Evolutionary conservation across 1,139 yeast species (phyloP), one percentile per base, ranked within the genome.

Genomic region (Diutina mesorugosa): DNA sequence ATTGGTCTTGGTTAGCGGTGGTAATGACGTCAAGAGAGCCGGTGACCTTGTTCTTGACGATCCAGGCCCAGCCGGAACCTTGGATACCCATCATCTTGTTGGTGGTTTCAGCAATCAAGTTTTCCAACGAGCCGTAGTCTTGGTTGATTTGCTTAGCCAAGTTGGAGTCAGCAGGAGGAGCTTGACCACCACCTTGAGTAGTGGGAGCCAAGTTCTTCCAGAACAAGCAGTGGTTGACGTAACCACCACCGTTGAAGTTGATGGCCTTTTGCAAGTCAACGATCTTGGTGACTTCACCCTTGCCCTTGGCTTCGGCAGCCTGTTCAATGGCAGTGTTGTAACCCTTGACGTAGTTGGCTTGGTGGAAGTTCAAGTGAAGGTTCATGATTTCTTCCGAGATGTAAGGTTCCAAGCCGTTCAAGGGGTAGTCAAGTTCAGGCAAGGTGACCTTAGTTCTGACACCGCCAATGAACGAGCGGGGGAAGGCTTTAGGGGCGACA

Each of bases 31-130:
- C 96, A 67, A 91, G 72, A 56, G 84, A 81, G 58, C 69, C 68
- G 65, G 87, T 88, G 64, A 81, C 87, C 71, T 83, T 79, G 79
- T 90, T 88, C 81, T 88, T 89, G 65, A 87, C 97, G 63, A 91
- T 78, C 78, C 95, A 91, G 45, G 96, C 96, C 98, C 98, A 91
- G 50, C 98, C 98, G 26, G 97, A 89, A 65, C 98, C 98, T 74
- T 91, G 98, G 66, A 91, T 81, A 57, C 96, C 95, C 45, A 97
- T 96, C 67, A 91, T 79, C 70, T 87, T 86, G 58, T 83, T 72
- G 70, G 90, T 91, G 65, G 95, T 83, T 61, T 81, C 67, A 55
- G 73, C 67, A 63, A 85, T 84, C 72, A 91, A 78, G 61, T 80
- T 81, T 64, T 90, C 97, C 61, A 89, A 74, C 14, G 87, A 80